A percentile compares a stretch with the other conserved stretches of the same genome.
Evolutionary conservation across 1,284 basidiomycete genomes (phyloP).

Genomic region (Moniliophthora roreri): DNA sequence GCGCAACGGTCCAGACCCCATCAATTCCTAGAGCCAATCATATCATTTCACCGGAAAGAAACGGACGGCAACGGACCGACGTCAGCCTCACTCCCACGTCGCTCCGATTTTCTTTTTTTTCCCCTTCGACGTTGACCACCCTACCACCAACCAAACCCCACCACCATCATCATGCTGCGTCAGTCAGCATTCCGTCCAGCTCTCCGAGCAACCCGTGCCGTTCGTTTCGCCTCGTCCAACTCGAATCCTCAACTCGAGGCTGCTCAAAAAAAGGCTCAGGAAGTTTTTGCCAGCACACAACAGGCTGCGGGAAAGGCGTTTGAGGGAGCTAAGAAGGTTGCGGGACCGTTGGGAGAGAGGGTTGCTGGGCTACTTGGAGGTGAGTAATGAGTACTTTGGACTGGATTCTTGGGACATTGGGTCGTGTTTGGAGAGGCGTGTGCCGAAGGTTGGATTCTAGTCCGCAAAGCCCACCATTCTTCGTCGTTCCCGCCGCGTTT

Average conservation of each 20-base stretch:
- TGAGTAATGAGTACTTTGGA: conserved; percentile 36
- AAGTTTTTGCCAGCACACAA: conserved; percentile 58
- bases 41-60: not conserved
- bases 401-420: not conserved
- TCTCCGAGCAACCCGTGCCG: conserved; percentile 3
- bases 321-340: conserved; percentile 50
- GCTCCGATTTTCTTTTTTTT: not conserved
- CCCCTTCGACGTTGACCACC: not conserved
- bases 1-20: too few species aligned
- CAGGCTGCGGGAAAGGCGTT: conserved; percentile 54
- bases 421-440: not conserved
- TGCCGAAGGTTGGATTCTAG: not conserved
- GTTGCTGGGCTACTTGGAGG: conserved; percentile 64
- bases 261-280: conserved; percentile 69
- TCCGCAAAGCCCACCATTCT: not conserved
- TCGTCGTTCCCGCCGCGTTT: not conserved
- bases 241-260: conserved; percentile 27
- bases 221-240: conserved; percentile 7
- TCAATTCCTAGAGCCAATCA: not conserved
- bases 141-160: not conserved
- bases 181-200: conserved; percentile 3
- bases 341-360: conserved; percentile 62
- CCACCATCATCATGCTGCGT: conserved; percentile 5
- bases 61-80: not conserved
- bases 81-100: not conserved